Evolutionary conservation across 208 protist species (phyloP).

Genomic region (Leishmania arabica): DNA sequence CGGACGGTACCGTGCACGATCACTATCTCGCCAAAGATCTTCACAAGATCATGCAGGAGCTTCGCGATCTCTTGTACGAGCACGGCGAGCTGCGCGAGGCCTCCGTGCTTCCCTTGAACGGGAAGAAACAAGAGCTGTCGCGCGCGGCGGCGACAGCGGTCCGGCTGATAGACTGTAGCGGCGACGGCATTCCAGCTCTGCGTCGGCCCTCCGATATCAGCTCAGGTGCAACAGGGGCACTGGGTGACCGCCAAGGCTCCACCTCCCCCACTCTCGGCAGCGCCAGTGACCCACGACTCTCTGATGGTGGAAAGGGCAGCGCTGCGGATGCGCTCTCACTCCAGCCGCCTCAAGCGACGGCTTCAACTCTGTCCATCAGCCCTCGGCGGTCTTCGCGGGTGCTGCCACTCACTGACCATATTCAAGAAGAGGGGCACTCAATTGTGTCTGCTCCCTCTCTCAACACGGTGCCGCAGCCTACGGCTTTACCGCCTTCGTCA

Average conservation of each 20-base stretch:
- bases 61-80: slow-evolving; percentile 68
- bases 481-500: not conserved
- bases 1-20: slow-evolving; percentile 50
- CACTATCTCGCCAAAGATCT: slow-evolving; percentile 63
- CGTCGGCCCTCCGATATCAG: slow-evolving; percentile 7
- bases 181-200: slow-evolving; percentile 16
- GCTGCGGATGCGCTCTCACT: slow-evolving; percentile 3
- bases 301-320: slow-evolving; percentile 2
- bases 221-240: not conserved
- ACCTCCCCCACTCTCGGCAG: slow-evolving; percentile 22
- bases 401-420: slow-evolving; percentile 25
- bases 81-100: slow-evolving; percentile 70
- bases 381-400: slow-evolving; percentile 17
- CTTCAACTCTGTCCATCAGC: not conserved
- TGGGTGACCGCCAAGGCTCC: slow-evolving; percentile 7
- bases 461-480: not conserved
- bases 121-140: slow-evolving; percentile 57
- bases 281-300: slow-evolving; percentile 16
- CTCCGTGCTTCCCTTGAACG: slow-evolving; percentile 38
- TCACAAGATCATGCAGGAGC: slow-evolving; percentile 69
- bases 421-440: slow-evolving; percentile 10
- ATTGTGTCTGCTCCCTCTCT: slow-evolving; percentile 3
- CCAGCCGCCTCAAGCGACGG: not conserved
- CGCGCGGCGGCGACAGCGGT: slow-evolving; percentile 46
- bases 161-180: slow-evolving; percentile 32